Conservation (phyloP, 129 eudicot genomes). For the Silybum marianum region DNA sequence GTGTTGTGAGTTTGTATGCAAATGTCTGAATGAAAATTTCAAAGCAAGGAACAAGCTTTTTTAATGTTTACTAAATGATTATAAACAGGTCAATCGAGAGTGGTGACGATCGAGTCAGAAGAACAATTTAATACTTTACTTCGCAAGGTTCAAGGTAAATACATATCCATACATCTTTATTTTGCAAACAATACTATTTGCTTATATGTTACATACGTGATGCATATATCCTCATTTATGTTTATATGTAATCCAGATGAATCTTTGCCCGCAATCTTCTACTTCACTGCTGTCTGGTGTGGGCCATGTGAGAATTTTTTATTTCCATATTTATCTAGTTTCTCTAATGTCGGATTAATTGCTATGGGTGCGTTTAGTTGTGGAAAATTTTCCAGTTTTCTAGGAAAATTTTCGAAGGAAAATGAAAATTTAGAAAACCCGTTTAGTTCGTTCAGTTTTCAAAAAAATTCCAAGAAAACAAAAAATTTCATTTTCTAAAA, state of each 20-base stretch:
- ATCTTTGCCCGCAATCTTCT: slow-evolving; percentile 82
- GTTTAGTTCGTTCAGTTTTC: too few species aligned
- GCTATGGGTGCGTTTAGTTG: too few species aligned
- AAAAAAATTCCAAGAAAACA: too few species aligned
- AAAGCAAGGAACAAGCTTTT: background rate
- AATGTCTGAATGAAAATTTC: background rate
- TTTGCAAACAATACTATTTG: background rate
- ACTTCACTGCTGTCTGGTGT: slow-evolving; percentile 98
- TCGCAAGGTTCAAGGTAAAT: slow-evolving; percentile 72
- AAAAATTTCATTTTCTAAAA: too few species aligned
- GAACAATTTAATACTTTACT: slow-evolving; percentile 70
- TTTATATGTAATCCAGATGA: slow-evolving; percentile 61
- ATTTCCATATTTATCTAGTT: background rate
- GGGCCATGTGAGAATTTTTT: slow-evolving; percentile 74
- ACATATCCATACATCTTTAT: background rate
- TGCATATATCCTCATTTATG: slow-evolving; percentile 15
- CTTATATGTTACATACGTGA: slow-evolving; percentile 9
- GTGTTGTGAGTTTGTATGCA: too few species aligned
- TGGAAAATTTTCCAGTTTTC: too few species aligned
- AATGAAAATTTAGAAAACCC: too few species aligned
- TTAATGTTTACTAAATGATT: slow-evolving; percentile 4
- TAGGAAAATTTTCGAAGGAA: too few species aligned
- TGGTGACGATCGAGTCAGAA: slow-evolving; percentile 68
- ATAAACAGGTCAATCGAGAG: slow-evolving; percentile 60
- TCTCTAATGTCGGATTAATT: too few species aligned